phyloP scores from a whole-genome alignment of 371 early-diverging fungal species.

The Encephalitozoon intestinalis region DNA sequence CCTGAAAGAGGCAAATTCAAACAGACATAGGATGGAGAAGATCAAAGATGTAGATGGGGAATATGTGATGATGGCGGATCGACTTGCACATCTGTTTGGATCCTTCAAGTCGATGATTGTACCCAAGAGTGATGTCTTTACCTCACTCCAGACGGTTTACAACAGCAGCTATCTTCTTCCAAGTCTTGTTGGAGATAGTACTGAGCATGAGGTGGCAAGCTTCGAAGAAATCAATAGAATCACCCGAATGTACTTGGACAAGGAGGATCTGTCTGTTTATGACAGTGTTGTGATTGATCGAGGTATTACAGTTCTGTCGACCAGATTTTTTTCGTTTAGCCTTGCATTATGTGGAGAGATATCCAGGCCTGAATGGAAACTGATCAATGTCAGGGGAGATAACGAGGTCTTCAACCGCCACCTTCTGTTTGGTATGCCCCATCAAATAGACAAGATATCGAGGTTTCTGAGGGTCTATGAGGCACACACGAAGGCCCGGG shows the following conservation, averaged over 20 bases:
- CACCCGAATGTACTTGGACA: constrained; percentile 34
- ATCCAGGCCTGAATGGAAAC: constrained; percentile 29
- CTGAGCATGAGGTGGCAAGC: not conserved
- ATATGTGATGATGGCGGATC: constrained; percentile 18
- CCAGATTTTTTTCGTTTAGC: constrained; percentile 11
- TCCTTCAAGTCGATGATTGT: constrained; percentile 12
- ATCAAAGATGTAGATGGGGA: not conserved
- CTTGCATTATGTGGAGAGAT: constrained; percentile 36
- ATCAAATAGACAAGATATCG: not conserved
- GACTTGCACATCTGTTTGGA: constrained; percentile 27
- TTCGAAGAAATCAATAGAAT: constrained; percentile 19
- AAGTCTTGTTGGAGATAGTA: not conserved
- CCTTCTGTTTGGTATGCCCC: not conserved
- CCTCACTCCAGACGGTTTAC: not conserved
- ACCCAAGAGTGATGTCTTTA: constrained; percentile 17
- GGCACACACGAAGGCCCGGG: not conserved
- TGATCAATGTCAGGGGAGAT: constrained; percentile 10
- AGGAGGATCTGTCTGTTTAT: constrained; percentile 26
- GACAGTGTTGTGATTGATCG: constrained; percentile 9
- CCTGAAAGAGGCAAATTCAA: not conserved
- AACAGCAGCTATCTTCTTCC: not conserved
- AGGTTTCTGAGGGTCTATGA: not conserved
- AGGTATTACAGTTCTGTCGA: constrained; percentile 23
- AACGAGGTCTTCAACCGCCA: not conserved
- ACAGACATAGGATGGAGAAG: not conserved